Base-by-base conservation (phyloP, 2,329 filamentous ascomycete species). In the Colletotrichum destructivum region DNA sequence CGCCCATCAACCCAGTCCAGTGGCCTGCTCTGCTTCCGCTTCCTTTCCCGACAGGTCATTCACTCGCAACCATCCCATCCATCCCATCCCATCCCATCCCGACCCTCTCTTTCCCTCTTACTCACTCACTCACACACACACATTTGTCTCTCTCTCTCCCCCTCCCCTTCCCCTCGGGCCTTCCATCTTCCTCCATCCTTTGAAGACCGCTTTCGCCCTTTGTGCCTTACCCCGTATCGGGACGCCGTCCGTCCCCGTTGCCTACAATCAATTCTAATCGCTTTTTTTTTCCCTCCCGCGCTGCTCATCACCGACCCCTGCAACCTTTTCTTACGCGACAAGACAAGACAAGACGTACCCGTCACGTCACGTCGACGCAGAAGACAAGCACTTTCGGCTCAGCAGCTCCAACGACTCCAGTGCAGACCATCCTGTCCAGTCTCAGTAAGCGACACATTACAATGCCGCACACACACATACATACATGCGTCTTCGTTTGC, bases 271-370 rank as follows among this genome's bases (percentile, higher is more conserved):
- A 40, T 71, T 55, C 23, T 71, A 69, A 63, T 71, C 46, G 2
- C 35, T 38, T 23, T 64, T 71, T 71, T 11, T 26, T 44, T n/a
- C 3, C 9, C 52, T 31, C 23, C 46, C 31, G 38, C 69, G 49
- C 69, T 59, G 60, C 18, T 16, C 7, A 31, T 56, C 62, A 54
- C 31, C 65, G 13, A 44, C 23, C 65, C 69, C 54, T 26, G 35
- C 15, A 35, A 52, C 51, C 8, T 40, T 62, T 62, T 70, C 56
- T 40, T 62, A 71, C 69, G 69, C 69, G 69, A 71, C 59, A 62
- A 35, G 35, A 21, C 18, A 15, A 38, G 35, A 38, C 35, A 11
- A 38, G 35, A 26, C 13, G 23, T 44, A 18, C 46, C 46, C 67
- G 47, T 59, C 51, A 60, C 69, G 69, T 71, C 69, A 64, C 65